Evolutionary conservation across 164 flowering plant genomes (phyloP), one percentile per base, ranked within the genome.

Genomic region (Paratinospora sagittata): DNA sequence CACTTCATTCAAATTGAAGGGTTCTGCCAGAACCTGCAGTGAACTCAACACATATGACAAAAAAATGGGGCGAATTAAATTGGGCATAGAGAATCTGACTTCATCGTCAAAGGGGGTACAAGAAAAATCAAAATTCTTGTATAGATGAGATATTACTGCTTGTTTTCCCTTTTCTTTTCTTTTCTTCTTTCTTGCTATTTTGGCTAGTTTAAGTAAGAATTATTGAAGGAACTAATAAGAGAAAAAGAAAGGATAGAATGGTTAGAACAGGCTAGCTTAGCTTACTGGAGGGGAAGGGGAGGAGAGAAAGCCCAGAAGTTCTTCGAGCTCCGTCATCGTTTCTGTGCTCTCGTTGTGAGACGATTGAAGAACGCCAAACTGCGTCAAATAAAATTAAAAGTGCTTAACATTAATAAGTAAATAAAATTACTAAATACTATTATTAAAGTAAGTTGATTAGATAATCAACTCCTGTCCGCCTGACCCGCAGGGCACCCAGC

Each of bases 251-350:
- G 21, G 57, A 49, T 0, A 55, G 49, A 45, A 14, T 17, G 8
- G 24, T 19, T n/a, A 16, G 5, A 12, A 39, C 3, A 13, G 34
- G 4, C 4, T 11, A 16, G 34, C 62, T 0, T 27, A 57, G 66
- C 84, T 83, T 80, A 92, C 98, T 37, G 80, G 89, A 0, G 89
- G 92, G 27, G 96, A 92, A 8, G 93, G 96, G 67, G 92, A 85
- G 8, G 96, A 84, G 0, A 92, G 86, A 66, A 94, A 94, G 12
- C 76, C 88, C 11, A 94, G 5, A 10, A 92, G 78, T 75, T 94
- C 97, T 83, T 92, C 92, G 27, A 88, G 85, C 67, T 94, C 98
- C 0, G 85, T 89, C 79, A 97, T 90, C 98, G 92, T 92, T 66
- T 77, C 34, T 68, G 66, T 41, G 19, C 57, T 45, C 30, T 27